Evolutionary conservation across 2,329 filamentous ascomycete genomes (phyloP).

Genomic region (Pseudogymnoascus sp.): DNA sequence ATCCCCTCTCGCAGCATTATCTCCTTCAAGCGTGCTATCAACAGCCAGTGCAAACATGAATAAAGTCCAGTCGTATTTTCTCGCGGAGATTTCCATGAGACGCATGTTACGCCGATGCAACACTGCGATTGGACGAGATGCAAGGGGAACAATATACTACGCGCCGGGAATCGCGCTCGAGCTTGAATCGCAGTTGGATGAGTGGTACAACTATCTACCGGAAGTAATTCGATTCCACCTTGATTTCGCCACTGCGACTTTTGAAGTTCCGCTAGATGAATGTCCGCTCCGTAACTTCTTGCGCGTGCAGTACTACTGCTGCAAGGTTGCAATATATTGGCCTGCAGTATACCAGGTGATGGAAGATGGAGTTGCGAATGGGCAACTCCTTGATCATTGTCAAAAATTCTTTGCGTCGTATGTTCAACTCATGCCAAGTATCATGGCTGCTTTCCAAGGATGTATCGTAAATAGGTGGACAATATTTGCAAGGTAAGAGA

Average conservation of each 20-base stretch:
- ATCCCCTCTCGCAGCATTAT: not conserved
- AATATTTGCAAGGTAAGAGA: constrained; percentile 9
- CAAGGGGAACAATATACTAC: constrained; percentile 16
- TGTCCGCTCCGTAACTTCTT: constrained; percentile 11
- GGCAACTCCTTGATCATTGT: constrained; percentile 14
- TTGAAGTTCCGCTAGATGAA: not conserved
- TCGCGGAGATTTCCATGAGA: constrained; percentile 30
- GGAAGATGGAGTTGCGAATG: constrained; percentile 11
- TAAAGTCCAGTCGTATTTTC: constrained; percentile 20
- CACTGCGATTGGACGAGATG: constrained; percentile 18
- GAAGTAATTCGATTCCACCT: constrained; percentile 23
- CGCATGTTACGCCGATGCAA: constrained; percentile 28
- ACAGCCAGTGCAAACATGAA: not conserved
- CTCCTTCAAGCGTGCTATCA: not conserved
- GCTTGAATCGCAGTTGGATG: constrained; percentile 28
- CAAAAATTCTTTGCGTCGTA: constrained; percentile 19
- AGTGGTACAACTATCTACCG: constrained; percentile 29
- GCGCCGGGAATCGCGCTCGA: constrained; percentile 25
- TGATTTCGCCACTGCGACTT: constrained; percentile 9
- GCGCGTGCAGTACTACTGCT: constrained; percentile 24
- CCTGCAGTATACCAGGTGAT: constrained; percentile 21
- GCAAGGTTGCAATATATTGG: constrained; percentile 26
- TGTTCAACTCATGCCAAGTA: constrained; percentile 15
- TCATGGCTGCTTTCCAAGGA: constrained; percentile 13
- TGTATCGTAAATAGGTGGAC: constrained; percentile 16